These are phyloP conservation scores for Calonectria honghensis DNA, from an alignment of 2,329 filamentous ascomycete genomes.

Conservation along the genomic window DNA sequence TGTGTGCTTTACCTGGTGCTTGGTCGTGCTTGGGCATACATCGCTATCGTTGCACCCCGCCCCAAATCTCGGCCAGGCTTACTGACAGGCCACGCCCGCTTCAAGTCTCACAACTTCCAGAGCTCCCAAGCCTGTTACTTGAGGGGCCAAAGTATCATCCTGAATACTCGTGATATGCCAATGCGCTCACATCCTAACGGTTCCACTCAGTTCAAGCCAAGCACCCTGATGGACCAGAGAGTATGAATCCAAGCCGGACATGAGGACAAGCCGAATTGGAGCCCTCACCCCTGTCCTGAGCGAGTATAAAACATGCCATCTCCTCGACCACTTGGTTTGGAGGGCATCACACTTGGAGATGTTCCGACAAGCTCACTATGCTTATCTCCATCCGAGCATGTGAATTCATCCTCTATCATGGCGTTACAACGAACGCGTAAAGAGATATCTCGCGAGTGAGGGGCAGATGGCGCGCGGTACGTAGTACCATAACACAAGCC, in stretches of 20 bases:
- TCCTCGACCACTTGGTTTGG: neutral
- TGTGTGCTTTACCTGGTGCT: neutral
- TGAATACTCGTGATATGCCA: neutral
- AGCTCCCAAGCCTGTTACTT: neutral
- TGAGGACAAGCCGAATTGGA: neutral
- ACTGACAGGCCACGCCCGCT: neutral
- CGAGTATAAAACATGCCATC: constrained; percentile 27
- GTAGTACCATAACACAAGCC: constrained; percentile 19
- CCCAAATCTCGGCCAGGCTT: neutral
- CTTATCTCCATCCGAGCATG: constrained; percentile 3
- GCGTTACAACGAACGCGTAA: neutral
- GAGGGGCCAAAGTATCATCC: neutral
- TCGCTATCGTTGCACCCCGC: neutral
- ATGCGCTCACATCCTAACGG: neutral
- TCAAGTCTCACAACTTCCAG: neutral
- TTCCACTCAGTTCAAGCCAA: constrained; percentile 14
- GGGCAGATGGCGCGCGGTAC: constrained; percentile 30
- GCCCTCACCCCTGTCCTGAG: neutral
- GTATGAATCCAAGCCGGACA: constrained; percentile 10
- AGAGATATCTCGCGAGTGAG: constrained; percentile 22
- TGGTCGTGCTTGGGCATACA: neutral
- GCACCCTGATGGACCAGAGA: constrained; percentile 24
- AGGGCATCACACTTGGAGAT: neutral
- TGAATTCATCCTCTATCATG: constrained; percentile 12
- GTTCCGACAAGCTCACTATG: too few relatives aligned